phyloP scores from a whole-genome alignment of 2,329 filamentous ascomycete genomes.

The Magnaporthiopsis poae region DNA sequence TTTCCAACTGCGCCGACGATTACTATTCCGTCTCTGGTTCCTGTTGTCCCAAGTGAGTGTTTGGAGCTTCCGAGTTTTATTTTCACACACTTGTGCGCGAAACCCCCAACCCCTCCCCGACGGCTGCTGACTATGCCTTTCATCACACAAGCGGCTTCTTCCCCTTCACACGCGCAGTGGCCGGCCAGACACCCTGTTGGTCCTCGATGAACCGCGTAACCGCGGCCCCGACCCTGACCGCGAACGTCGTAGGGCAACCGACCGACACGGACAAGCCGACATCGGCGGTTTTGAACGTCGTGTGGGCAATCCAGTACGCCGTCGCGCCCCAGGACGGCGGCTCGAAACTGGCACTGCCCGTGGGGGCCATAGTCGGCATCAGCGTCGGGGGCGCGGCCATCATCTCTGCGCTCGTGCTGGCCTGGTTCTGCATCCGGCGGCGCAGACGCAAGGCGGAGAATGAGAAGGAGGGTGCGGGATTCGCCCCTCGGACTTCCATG shows the following conservation, averaged over 20 bases:
- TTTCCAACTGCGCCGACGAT: constrained; percentile 17
- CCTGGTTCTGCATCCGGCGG: constrained; percentile 15
- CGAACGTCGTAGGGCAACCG: constrained; percentile 13
- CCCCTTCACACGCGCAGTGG: constrained; percentile 18
- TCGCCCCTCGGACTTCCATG: too few relatives aligned
- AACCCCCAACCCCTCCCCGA: too few relatives aligned
- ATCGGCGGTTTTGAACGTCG: constrained; percentile 20
- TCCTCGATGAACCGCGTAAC: constrained; percentile 14
- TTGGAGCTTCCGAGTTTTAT: too few relatives aligned
- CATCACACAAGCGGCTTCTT: constrained; percentile 14
- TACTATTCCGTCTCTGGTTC: constrained; percentile 19
- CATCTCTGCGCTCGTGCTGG: constrained; percentile 27
- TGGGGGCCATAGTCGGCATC: constrained; percentile 34
- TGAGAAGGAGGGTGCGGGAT: too few relatives aligned
- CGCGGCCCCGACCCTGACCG: constrained; percentile 15
- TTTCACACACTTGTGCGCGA: too few relatives aligned
- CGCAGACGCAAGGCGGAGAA: constrained; percentile 8
- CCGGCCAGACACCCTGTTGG: constrained; percentile 20
- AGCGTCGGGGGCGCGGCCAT: constrained; percentile 13
- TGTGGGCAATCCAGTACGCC: constrained; percentile 20
- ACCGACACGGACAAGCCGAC: constrained; percentile 16
- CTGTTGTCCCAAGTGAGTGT: constrained; percentile 18
- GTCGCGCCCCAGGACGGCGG: constrained; percentile 11
- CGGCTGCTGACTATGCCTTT: constrained; percentile 1
- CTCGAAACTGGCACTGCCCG: constrained; percentile 30